A percentile compares a stretch with the other conserved stretches of the same genome.
Conservation (phyloP, 1,284 basidiomycete genomes). For the Boletus coffeatus region DNA sequence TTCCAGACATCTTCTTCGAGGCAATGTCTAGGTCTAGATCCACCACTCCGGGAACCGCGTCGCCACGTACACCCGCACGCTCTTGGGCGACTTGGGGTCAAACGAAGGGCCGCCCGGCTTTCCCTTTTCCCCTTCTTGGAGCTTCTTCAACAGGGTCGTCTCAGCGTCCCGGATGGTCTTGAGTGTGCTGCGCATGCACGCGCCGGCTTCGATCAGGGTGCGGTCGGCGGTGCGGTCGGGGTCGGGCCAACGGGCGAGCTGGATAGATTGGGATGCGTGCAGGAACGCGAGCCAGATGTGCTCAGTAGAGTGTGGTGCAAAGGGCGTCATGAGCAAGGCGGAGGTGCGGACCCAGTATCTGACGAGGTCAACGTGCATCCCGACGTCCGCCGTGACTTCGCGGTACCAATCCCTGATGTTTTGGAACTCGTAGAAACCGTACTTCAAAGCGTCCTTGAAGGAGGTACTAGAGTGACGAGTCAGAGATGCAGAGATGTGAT, state of each 20-base stretch:
- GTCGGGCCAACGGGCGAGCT: slow-evolving; percentile 78
- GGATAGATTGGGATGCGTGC: slow-evolving; percentile 72
- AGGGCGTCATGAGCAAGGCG: slow-evolving; percentile 78
- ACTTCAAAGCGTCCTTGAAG: slow-evolving; percentile 95
- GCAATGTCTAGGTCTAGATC: slow-evolving; percentile 30
- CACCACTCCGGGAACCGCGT: slow-evolving; percentile 87
- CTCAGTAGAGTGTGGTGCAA: slow-evolving; percentile 95
- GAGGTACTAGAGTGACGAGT: slow-evolving; percentile 58
- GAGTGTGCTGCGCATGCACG: slow-evolving; percentile 82
- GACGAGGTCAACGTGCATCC: slow-evolving; percentile 85
- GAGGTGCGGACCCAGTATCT: slow-evolving; percentile 81
- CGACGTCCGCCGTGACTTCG: slow-evolving; percentile 82
- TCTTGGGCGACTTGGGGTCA: slow-evolving; percentile 83
- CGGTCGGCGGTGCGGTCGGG: slow-evolving; percentile 45
- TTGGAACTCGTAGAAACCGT: slow-evolving; percentile 95
- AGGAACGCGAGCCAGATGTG: slow-evolving; percentile 84
- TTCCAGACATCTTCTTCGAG: slow-evolving; percentile 29
- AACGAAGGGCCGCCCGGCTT: slow-evolving; percentile 45
- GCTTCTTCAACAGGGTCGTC: slow-evolving; percentile 69
- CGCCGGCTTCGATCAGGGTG: slow-evolving; percentile 64
- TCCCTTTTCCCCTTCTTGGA: slow-evolving; percentile 56
- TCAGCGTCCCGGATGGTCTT: slow-evolving; percentile 93
- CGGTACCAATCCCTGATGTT: slow-evolving; percentile 95
- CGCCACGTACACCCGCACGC: slow-evolving; percentile 86
- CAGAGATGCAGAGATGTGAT: not conserved